phyloP scores from a whole-genome alignment of 2,329 filamentous ascomycete species.

The Fusarium nelsonii region DNA sequence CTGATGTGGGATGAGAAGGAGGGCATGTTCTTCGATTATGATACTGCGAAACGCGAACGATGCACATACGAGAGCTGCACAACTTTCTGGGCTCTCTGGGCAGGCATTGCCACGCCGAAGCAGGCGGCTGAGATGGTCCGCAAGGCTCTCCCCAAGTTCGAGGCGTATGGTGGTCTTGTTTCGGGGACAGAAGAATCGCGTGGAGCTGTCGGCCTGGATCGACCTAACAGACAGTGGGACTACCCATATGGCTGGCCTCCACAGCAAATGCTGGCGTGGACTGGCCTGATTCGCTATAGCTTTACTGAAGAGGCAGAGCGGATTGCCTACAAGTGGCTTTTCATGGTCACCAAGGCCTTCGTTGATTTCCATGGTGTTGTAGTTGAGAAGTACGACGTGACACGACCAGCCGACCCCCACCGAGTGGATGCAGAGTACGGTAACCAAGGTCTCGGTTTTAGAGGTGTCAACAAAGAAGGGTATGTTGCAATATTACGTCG shows the following conservation, averaged over 20 bases:
- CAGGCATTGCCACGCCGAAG: slow-evolving; percentile 84
- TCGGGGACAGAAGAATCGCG: slow-evolving; percentile 92
- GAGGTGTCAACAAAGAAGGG: slow-evolving; percentile 96
- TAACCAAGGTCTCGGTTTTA: slow-evolving; percentile 95
- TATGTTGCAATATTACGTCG: slow-evolving; percentile 55
- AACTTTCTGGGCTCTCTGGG: slow-evolving; percentile 98
- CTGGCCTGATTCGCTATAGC: slow-evolving; percentile 88
- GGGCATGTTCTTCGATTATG: slow-evolving; percentile 98
- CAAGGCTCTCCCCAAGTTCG: slow-evolving; percentile 86
- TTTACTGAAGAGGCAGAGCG: slow-evolving; percentile 91
- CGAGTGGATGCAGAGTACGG: slow-evolving; percentile 97
- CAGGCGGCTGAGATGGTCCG: slow-evolving; percentile 88
- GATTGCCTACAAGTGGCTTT: slow-evolving; percentile 94
- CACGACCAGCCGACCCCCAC: slow-evolving; percentile 88
- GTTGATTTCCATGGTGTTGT: slow-evolving; percentile 98
- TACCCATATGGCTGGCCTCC: slow-evolving; percentile 98
- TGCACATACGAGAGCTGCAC: slow-evolving; percentile 91
- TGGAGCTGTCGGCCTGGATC: slow-evolving; percentile 80
- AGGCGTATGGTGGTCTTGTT: slow-evolving; percentile 86
- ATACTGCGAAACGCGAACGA: slow-evolving; percentile 84
- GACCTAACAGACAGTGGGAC: slow-evolving; percentile 98
- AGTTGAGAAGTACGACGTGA: slow-evolving; percentile 99
- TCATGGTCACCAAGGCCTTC: slow-evolving; percentile 98
- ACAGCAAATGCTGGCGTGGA: slow-evolving; percentile 98
- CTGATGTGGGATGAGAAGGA: slow-evolving; percentile 92